Evolutionary conservation across 75 land plant species (phyloP), one percentile per base, ranked within the genome.

Genomic region (Selaginella moellendorffii): DNA sequence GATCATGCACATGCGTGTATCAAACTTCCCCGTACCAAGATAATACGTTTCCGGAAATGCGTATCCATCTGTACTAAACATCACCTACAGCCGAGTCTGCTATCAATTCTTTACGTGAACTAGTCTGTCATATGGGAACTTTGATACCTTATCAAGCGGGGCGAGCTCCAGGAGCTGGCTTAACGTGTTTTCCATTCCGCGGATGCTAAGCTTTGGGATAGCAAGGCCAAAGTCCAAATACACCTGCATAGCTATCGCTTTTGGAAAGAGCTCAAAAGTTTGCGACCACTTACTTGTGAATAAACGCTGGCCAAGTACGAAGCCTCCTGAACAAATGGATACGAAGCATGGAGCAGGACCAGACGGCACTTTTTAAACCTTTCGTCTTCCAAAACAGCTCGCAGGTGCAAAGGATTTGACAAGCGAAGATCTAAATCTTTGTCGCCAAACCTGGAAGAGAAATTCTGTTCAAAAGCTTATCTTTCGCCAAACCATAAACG

Each of bases 11-110:
- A 19, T 56, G 60, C 8, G 24, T 20, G 24, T 20, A 56, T 20
- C 24, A 56, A 24, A 56, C 24, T 56, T 56, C 19, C 19, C 5
- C 2, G 9, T 68, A 93, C 98, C 98, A 59, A 93, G 73, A 63
- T 74, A 93, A 63, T 63, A 93, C 2, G 85, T 85, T 75, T 93
- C 98, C 31, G 98, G 98, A 74, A 85, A 85, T 2, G 95, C 98
- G 78, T 81, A 88, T 24, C 85, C 98, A 79, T 93, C 98, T 20
- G 96, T 85, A 76, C 98, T 93, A 77, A 93, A 93, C 95, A 93
- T 93, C 62, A 93, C 80, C 98, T 93, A 79, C 58, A 62, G 54
- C 9, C n/a, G n/a, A n/a, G n/a, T n/a, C n/a, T n/a, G n/a, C n/a
- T n/a, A n/a, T n/a, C n/a, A n/a, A n/a, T n/a, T n/a, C n/a, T n/a